Evolutionary conservation across 306 rosid genomes (phyloP).

Genomic region (Castanospermum australe): DNA sequence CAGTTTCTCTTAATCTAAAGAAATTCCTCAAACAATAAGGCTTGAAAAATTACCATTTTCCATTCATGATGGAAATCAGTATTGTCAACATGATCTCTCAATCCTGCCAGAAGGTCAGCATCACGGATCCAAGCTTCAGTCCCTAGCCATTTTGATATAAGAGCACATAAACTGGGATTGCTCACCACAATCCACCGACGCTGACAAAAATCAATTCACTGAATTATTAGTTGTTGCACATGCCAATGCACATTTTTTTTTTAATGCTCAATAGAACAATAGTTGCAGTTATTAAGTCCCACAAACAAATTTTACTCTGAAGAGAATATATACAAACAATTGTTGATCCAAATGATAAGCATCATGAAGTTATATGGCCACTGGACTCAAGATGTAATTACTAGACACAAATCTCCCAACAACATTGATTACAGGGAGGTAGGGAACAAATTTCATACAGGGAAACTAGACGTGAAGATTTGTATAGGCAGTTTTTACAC

Average conservation of each 20-base stretch:
- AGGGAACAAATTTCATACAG: slow-evolving; percentile 1
- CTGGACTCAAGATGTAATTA: slow-evolving; percentile 4
- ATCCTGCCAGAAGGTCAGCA: slow-evolving; percentile 60
- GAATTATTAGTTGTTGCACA: slow-evolving; percentile 23
- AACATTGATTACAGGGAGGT: not conserved
- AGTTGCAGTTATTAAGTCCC: not conserved
- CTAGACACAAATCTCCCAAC: not conserved
- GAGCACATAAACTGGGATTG: slow-evolving; percentile 65
- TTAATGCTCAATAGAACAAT: slow-evolving; percentile 5
- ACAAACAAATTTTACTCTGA: not conserved
- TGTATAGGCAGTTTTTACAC: not conserved
- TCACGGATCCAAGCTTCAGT: slow-evolving; percentile 76
- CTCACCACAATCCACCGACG: slow-evolving; percentile 84
- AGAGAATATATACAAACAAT: slow-evolving; percentile 21
- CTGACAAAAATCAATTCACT: slow-evolving; percentile 49
- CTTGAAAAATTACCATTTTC: slow-evolving; percentile 54
- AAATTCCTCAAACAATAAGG: not conserved
- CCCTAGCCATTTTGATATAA: slow-evolving; percentile 76
- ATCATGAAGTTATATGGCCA: slow-evolving; percentile 1
- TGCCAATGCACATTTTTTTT: slow-evolving; percentile 2
- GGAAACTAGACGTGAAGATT: slow-evolving; percentile 5
- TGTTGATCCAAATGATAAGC: not conserved
- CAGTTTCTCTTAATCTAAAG: slow-evolving; percentile 20
- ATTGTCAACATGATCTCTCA: slow-evolving; percentile 57
- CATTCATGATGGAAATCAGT: slow-evolving; percentile 59